Evolutionary conservation across 2,329 filamentous ascomycete genomes (phyloP), one percentile per base, ranked within the genome.

Genomic region (Alternaria sp.): DNA sequence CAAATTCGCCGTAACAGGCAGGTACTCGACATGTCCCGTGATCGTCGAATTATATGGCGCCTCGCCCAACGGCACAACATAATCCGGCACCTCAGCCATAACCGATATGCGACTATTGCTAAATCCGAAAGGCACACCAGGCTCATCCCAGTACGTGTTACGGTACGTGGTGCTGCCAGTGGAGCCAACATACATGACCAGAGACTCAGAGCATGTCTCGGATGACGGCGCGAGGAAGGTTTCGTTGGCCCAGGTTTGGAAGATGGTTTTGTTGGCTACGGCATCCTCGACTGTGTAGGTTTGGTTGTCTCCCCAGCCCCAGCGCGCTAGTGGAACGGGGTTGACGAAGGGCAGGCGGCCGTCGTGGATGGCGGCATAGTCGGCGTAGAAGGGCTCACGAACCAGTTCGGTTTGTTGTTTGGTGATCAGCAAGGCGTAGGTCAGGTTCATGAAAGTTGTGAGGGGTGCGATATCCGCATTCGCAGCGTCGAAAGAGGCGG

Each of bases 1-100:
- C 20, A 89, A 77, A 61, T 87, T 81, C 0, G 88, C 82, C 1
- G 85, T 83, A 0, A 89, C 87, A 0, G 87, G 88, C 34, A 89
- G 70, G 46, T 81, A 79, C 70, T 87, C 84, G 1, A 77, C 76
- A 56, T 84, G 80, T 0, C 77, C 62, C 0, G 84, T 85, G n/a
- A 85, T 79, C 4, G 78, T 82, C 7, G 80, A 82, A 47, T 78
- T 77, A 54, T 84, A 84, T 9, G 77, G 66, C 16, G 78, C 79
- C 68, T 81, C 74, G 3, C 81, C 81, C 42, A 82, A 67, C 5
- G 82, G 81, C 6, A 83, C 72, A 7, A 83, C 81, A 55, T 81
- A 80, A 58, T 84, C 81, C 0, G 82, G 82, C 1, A 75, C 75
- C 65, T 86, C 84, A 5, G 78, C 78, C 39, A 84, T 82, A 2